These are phyloP conservation scores for Trichoderma afroharzianum DNA, from an alignment of 2,329 filamentous ascomycete genomes.

Conservation along the genomic window DNA sequence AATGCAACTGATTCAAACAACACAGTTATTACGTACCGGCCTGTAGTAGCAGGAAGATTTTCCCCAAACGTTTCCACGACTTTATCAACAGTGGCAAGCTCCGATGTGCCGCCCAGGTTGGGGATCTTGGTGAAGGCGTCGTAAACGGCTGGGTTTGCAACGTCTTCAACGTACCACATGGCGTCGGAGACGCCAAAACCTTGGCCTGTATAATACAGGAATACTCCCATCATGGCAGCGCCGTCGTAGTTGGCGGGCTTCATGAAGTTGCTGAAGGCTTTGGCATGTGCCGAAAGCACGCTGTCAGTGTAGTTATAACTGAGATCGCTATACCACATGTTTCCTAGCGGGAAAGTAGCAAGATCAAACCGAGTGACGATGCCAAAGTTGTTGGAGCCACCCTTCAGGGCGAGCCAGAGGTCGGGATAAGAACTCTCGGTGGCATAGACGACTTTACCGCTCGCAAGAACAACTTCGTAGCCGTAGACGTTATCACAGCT, in stretches of 20 bases:
- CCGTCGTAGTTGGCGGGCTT: constrained; percentile 21
- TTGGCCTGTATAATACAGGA: not conserved
- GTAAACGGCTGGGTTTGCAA: constrained; percentile 3
- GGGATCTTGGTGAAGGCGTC: constrained; percentile 10
- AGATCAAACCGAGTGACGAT: constrained; percentile 28
- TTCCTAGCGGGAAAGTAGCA: constrained; percentile 18
- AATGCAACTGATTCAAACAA: not conserved
- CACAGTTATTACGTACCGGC: not conserved
- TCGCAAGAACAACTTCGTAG: constrained; percentile 36
- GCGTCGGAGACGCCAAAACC: constrained; percentile 21
- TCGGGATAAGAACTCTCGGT: constrained; percentile 33
- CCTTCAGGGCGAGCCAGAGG: constrained; percentile 43
- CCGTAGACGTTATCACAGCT: constrained; percentile 37
- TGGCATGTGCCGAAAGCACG: constrained; percentile 8
- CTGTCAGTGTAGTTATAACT: constrained; percentile 19
- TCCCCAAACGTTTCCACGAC: constrained; percentile 11
- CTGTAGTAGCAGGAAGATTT: constrained; percentile 5
- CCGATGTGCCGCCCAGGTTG: constrained; percentile 5
- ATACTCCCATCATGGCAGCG: constrained; percentile 16
- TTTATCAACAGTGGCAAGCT: constrained; percentile 7
- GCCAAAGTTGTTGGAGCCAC: constrained; percentile 44
- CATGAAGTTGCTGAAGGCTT: constrained; percentile 20
- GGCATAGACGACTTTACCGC: constrained; percentile 37
- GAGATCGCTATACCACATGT: constrained; percentile 24
- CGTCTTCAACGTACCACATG: constrained; percentile 3